phyloP scores from a whole-genome alignment of 441 rosid species.

The Brassica balearica region DNA sequence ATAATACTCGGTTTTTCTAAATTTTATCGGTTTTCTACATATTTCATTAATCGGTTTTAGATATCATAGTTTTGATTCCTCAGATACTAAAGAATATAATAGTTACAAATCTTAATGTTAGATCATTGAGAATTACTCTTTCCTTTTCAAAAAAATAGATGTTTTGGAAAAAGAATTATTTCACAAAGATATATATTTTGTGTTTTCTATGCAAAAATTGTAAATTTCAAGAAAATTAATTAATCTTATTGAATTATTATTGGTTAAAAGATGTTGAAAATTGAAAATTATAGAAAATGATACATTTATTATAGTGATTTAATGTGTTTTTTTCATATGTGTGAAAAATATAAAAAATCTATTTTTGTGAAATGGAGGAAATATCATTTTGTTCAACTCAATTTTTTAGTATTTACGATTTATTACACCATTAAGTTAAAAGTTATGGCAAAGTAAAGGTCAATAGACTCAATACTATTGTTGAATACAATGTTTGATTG shows the following conservation, averaged over 20 bases:
- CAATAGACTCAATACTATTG: neutral
- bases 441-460: neutral
- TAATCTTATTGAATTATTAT: too few relatives aligned
- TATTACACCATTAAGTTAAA: neutral
- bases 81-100: neutral
- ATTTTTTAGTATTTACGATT: neutral
- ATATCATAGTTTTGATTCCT: neutral
- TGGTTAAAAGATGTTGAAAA: too few relatives aligned
- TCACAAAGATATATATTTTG: too few relatives aligned
- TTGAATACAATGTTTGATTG: neutral
- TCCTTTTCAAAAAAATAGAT: too few relatives aligned
- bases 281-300: too few relatives aligned
- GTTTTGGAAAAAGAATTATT: too few relatives aligned
- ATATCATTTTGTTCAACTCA: neutral
- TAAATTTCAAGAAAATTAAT: too few relatives aligned
- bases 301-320: too few relatives aligned
- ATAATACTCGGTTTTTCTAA: neutral
- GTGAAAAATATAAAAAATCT: too few relatives aligned
- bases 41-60: neutral
- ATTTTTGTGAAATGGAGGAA: too few relatives aligned
- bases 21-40: neutral
- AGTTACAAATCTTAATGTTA: neutral
- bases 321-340: too few relatives aligned
- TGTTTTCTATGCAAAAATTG: too few relatives aligned
- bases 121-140: neutral